Conservation (phyloP, 2,329 filamentous ascomycete species). For the Penicillium sp. region DNA sequence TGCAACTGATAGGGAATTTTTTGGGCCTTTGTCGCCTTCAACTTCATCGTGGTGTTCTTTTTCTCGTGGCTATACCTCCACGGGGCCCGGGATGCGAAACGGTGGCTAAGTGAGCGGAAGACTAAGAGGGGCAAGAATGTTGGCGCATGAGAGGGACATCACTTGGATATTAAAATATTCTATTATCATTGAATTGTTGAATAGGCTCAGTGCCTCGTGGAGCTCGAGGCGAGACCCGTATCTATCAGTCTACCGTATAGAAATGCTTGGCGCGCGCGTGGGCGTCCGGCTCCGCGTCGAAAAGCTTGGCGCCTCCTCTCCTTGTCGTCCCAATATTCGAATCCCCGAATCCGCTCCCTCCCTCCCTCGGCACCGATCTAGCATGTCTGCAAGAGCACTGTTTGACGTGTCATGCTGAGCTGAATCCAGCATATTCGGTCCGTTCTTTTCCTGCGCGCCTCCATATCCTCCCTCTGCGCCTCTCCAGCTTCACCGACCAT, state of each 20-base stretch:
- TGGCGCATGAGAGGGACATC: slow-evolving; percentile 1
- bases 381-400: too few relatives aligned
- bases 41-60: slow-evolving; percentile 55
- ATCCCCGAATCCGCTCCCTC: slow-evolving; percentile 1
- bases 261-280: too few relatives aligned
- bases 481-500: slow-evolving; percentile 6
- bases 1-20: slow-evolving; percentile 55
- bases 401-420: slow-evolving; percentile 11
- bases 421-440: neutral
- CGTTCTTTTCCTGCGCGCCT: neutral
- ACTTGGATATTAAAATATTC: too few relatives aligned
- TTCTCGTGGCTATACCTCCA: slow-evolving; percentile 56
- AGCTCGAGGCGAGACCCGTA: too few relatives aligned
- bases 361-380: slow-evolving; percentile 1
- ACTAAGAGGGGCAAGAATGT: slow-evolving; percentile 20
- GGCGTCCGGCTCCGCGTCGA: slow-evolving; percentile 5
- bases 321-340: slow-evolving; percentile 1
- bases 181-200: too few relatives aligned
- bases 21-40: slow-evolving; percentile 62
- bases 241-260: too few relatives aligned
- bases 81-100: slow-evolving; percentile 32
- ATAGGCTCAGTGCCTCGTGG: too few relatives aligned
- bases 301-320: slow-evolving; percentile 15
- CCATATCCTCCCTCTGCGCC: neutral
- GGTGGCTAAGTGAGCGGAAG: slow-evolving; percentile 33